Conservation (phyloP, 2,329 filamentous ascomycete genomes). For the Didymellaceae sp. region DNA sequence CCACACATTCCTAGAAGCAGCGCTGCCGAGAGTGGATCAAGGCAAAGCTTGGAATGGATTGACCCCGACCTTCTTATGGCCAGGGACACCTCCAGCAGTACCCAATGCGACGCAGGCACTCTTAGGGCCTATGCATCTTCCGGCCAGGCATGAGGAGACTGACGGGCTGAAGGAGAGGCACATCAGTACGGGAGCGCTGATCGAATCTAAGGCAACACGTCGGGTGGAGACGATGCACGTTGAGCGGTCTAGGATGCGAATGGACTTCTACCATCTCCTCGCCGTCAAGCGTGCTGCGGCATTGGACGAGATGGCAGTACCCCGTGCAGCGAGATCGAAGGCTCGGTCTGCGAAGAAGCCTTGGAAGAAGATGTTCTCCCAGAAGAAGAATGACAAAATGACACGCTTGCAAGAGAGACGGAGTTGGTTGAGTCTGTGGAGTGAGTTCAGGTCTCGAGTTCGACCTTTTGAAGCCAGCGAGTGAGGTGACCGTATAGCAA, state of each 20-base stretch:
- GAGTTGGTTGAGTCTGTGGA: background rate
- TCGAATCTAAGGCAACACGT: background rate
- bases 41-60: background rate
- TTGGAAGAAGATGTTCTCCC: background rate
- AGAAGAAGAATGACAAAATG: background rate
- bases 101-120: background rate
- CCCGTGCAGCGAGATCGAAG: background rate
- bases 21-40: background rate
- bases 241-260: constrained; percentile 4
- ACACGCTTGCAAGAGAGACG: background rate
- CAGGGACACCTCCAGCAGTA: background rate
- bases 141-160: background rate
- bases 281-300: constrained; percentile 13
- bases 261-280: constrained; percentile 15
- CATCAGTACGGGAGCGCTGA: no score
- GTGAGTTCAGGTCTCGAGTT: background rate
- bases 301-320: background rate
- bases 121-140: background rate
- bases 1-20: background rate
- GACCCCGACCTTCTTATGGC: constrained; percentile 3
- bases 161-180: background rate
- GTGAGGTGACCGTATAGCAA: background rate
- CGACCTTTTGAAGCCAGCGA: background rate
- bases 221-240: background rate
- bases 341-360: background rate